Evolutionary conservation across 1,139 yeast species (phyloP), one percentile per base, ranked within the genome.

Genomic region (Yamadazyma atlantica): DNA sequence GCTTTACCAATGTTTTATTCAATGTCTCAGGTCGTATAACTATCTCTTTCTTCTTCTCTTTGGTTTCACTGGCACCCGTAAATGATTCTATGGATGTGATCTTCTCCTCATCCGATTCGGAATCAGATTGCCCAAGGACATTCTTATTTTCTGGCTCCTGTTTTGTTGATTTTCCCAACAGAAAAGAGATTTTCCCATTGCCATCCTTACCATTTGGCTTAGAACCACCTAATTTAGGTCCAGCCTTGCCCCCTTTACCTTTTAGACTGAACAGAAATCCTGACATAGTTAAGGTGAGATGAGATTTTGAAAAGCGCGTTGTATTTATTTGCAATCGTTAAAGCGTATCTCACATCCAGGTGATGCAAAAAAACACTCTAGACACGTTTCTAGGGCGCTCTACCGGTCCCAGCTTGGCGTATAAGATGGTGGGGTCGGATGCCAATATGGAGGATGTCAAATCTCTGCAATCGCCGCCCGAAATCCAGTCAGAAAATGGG

Each of bases 181-280:
- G 12, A 17, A 29, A 34, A 4, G 26, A 23, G 12, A 23, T n/a
- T n/a, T 8, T n/a, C n/a, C n/a, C n/a, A n/a, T n/a, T n/a, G n/a
- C n/a, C n/a, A n/a, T n/a, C n/a, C n/a, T n/a, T n/a, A n/a, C n/a
- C n/a, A n/a, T n/a, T n/a, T n/a, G n/a, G n/a, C n/a, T n/a, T n/a
- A n/a, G n/a, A n/a, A n/a, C n/a, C n/a, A n/a, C n/a, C n/a, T n/a
- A n/a, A n/a, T n/a, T n/a, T n/a, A n/a, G n/a, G n/a, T n/a, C n/a
- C n/a, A n/a, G 22, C 29, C n/a, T 39, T 32, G 12, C 33, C 39
- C 34, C n/a, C n/a, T n/a, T 41, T 43, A 29, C 38, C 48, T 45
- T 50, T 59, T 39, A 62, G 48, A 34, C 52, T 63, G 19, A 64
- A 44, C 49, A 52, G 59, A 34, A 62, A 54, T 16, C 66, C 61